phyloP scores from a whole-genome alignment of 2,329 filamentous ascomycete genomes.

The Nemania sp. region DNA sequence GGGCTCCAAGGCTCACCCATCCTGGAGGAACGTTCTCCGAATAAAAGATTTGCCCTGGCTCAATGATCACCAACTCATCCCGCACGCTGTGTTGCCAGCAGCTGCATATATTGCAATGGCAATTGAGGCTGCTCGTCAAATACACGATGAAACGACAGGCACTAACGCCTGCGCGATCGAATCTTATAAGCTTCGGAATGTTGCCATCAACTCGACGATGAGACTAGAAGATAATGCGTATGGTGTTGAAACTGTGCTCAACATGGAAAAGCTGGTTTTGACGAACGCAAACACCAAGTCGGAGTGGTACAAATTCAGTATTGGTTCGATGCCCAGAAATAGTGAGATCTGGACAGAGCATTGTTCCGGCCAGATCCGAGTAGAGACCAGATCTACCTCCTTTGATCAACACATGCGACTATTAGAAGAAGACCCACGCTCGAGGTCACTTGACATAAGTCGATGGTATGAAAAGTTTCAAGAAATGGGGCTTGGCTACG shows the following conservation, averaged over 20 bases:
- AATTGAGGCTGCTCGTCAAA: slow-evolving; percentile 23
- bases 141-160: slow-evolving; percentile 22
- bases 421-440: slow-evolving; percentile 7
- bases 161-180: slow-evolving; percentile 21
- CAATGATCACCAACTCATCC: slow-evolving; percentile 15
- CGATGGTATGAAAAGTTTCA: slow-evolving; percentile 27
- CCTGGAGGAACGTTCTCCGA: slow-evolving; percentile 25
- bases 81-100: slow-evolving; percentile 14
- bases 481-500: slow-evolving; percentile 24
- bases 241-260: slow-evolving; percentile 32
- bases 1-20: slow-evolving; percentile 2
- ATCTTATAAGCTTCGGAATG: slow-evolving; percentile 31
- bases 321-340: slow-evolving; percentile 25
- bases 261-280: slow-evolving; percentile 30
- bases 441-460: slow-evolving; percentile 24
- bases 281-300: slow-evolving; percentile 10
- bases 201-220: slow-evolving; percentile 30
- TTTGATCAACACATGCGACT: background rate
- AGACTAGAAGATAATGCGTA: slow-evolving; percentile 25
- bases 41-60: slow-evolving; percentile 27
- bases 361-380: slow-evolving; percentile 20
- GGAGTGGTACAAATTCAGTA: slow-evolving; percentile 32
- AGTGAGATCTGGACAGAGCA: slow-evolving; percentile 27
- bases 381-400: slow-evolving; percentile 1
- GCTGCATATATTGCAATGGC: slow-evolving; percentile 30